Evolutionary conservation across 352 stramenopile genomes (phyloP), one percentile per base, ranked within the genome.

Genomic region (Globisporangium apiculatum): DNA sequence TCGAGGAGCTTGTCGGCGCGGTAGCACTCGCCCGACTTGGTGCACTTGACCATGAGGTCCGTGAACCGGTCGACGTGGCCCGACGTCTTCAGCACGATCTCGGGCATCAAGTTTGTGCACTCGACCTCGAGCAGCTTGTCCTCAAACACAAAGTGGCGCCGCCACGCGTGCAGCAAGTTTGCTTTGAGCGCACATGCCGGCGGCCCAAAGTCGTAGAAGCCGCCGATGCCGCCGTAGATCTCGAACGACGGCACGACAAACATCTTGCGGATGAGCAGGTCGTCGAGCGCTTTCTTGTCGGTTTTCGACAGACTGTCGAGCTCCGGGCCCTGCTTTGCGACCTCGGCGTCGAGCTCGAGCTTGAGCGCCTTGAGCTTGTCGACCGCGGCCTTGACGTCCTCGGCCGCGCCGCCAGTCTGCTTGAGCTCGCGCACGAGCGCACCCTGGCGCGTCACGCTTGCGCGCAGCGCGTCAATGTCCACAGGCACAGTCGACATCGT

Each of bases 1-100:
- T 99, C 97, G 9, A 99, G 82, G 55, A 99, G 77, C 82, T 99
- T 99, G 79, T 99, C 97, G n/a, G 97, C 97, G 62, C 97, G 92
- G 73, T 98, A 99, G 72, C 97, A 99, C 67, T 99, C 96, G 37
- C 95, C 96, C 59, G 90, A 98, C 60, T 96, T 95, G 58, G 77
- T 86, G 79, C 98, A 98, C 71, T 98, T 99, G 49, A 99, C 97
- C 97, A 99, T 99, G 18, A 99, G 82, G 79, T 99, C 97, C 52
- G 97, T 99, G 71, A 99, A 99, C 40, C 95, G 94, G 71, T 99
- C 97, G 43, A 99, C 97, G 71, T 99, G 97, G 49, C 97, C 97
- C 65, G 91, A 98, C 1, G 97, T 99, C 80, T 99, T 98, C 11
- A 99, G 82, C 41, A 99, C 97, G 15, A 93, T 76, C 69, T 99